Evolutionary conservation across 2,329 filamentous ascomycete species (phyloP), one percentile per base, ranked within the genome.

Genomic region (Xylariaceae sp.): DNA sequence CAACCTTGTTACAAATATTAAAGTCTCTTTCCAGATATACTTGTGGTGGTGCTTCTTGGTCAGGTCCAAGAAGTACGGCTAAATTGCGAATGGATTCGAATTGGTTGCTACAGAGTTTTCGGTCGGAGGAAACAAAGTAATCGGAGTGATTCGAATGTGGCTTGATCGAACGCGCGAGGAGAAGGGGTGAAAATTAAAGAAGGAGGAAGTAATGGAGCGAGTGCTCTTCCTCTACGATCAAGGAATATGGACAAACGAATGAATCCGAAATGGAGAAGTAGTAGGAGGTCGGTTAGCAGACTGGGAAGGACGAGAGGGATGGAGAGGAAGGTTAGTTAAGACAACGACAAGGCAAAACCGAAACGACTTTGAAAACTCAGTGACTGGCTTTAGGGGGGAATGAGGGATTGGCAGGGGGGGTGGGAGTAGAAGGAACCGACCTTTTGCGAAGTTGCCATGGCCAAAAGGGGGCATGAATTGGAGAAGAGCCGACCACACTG

Each of bases 231-330:
- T 58, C 49, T 59, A 48, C 30, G 54, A 53, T 40, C 27, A 42
- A 44, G 42, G 51, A 53, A 60, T 59, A 58, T 59, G 50, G 56
- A 59, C 56, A 61, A 61, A 61, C 59, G 59, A 61, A 60, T 60
- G 58, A 57, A 59, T 59, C 52, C 57, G 57, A 61, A 59, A 40
- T 51, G 52, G 55, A 56, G 54, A 54, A 50, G 44, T 47, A 49
- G 45, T 50, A 50, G 43, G 43, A 46, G 40, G 31, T 29, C 42
- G 38, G 35, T 24, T 24, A 24, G 21, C 6, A 45, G 43, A 50
- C 35, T n/a, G n/a, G n/a, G 40, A 49, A 41, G 40, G 44, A 49
- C 30, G 40, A 44, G 40, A 48, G 50, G 46, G 47, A 47, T 47
- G 38, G 41, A 40, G 41, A 42, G 38, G 52, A 54, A 57, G 40